phyloP scores from a whole-genome alignment of 768 basidiomycete species.

The Naematelia aurantialba region DNA sequence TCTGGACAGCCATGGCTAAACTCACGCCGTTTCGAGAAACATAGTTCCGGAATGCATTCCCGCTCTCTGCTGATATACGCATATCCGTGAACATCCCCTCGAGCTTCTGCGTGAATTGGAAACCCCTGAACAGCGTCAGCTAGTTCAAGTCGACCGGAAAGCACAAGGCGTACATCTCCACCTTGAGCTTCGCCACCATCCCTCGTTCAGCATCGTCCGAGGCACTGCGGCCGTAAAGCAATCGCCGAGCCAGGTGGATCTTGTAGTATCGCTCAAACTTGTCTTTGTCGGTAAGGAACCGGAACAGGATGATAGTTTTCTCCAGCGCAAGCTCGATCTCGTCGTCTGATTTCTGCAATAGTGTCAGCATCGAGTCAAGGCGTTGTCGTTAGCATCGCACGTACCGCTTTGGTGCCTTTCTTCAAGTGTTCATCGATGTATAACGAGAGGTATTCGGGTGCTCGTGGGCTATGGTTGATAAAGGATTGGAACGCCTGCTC shows the following conservation, averaged over 20 bases:
- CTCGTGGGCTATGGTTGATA: constrained; percentile 78
- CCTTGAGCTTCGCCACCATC: constrained; percentile 94
- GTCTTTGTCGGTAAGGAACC: constrained; percentile 91
- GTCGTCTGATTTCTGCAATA: constrained; percentile 77
- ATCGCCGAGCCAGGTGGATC: constrained; percentile 84
- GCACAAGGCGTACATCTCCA: constrained; percentile 60
- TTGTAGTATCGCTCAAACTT: constrained; percentile 98
- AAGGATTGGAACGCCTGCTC: constrained; percentile 84
- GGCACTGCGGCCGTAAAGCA: constrained; percentile 77
- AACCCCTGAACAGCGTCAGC: constrained; percentile 56
- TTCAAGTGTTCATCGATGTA: constrained; percentile 96
- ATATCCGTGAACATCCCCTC: constrained; percentile 99
- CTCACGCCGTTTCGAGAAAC: constrained; percentile 61
- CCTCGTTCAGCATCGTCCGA: constrained; percentile 97
- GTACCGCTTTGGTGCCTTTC: constrained; percentile 87
- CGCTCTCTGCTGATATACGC: constrained; percentile 70
- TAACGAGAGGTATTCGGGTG: constrained; percentile 90
- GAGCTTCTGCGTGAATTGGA: constrained; percentile 93
- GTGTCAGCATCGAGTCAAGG: constrained; percentile 2
- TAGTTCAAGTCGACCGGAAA: background rate
- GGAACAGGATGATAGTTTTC: constrained; percentile 93
- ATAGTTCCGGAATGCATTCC: constrained; percentile 63
- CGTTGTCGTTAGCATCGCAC: constrained; percentile 40
- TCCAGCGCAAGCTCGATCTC: constrained; percentile 87
- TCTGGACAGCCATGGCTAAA: constrained; percentile 7